A percentile compares a stretch with the other conserved stretches of the same genome.
Conservation (phyloP, 1,284 basidiomycete genomes). For the Rhodotorula mucilaginosa region DNA sequence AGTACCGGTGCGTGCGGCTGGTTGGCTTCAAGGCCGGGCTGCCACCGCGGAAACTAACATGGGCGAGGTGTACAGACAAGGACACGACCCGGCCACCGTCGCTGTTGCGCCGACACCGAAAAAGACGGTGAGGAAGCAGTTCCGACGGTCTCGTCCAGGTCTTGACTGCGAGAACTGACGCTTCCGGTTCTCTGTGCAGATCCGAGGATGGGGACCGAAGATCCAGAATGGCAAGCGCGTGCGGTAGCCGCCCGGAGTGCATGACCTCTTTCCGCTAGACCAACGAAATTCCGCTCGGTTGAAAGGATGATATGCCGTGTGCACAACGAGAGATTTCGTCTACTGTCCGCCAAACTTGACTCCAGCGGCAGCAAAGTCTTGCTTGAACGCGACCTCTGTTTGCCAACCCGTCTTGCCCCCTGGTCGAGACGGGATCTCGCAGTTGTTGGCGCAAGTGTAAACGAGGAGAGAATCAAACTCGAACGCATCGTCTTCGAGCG, state of each 20-base stretch:
- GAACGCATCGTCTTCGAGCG: conserved; percentile 28
- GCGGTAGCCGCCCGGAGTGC: conserved; percentile 9
- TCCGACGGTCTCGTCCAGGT: neutral
- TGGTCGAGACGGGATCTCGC: conserved; percentile 22
- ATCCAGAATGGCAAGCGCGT: conserved; percentile 32
- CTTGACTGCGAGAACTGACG: neutral
- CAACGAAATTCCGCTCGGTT: too few species aligned
- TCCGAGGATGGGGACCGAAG: conserved; percentile 31
- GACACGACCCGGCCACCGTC: conserved; percentile 19
- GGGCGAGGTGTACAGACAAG: conserved; percentile 20
- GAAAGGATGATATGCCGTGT: neutral
- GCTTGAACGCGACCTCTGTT: conserved; percentile 27
- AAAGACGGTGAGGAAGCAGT: conserved; percentile 4
- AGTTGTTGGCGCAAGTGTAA: conserved; percentile 36
- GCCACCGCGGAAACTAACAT: neutral
- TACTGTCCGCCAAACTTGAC: conserved; percentile 24
- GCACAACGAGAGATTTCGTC: neutral
- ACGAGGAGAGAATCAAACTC: conserved; percentile 37
- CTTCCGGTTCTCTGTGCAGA: neutral
- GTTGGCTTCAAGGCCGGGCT: neutral
- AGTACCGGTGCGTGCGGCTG: conserved; percentile 24
- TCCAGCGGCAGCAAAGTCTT: conserved; percentile 31
- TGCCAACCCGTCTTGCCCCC: conserved; percentile 29
- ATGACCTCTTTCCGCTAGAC: neutral
- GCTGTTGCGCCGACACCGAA: conserved; percentile 24